Evolutionary conservation across 768 basidiomycete genomes (phyloP), one percentile per base, ranked within the genome.

Genomic region (Naganishia randhawae): DNA sequence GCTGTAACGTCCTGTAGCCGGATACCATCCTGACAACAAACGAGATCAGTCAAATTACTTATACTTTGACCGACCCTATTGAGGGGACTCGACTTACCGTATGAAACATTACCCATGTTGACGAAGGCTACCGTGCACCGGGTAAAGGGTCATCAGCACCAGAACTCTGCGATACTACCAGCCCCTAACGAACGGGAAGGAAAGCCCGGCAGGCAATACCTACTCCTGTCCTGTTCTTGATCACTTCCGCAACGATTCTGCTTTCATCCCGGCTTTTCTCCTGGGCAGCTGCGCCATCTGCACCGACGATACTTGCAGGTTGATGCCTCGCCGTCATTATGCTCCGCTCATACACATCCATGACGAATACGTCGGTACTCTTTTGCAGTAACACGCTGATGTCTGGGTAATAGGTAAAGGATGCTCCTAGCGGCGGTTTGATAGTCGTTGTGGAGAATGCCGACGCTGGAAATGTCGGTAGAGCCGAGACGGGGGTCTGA

Each of bases 161-260:
- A n/a, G n/a, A n/a, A n/a, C n/a, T n/a, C n/a, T n/a, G n/a, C n/a
- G n/a, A n/a, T n/a, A n/a, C n/a, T n/a, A n/a, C n/a, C n/a, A n/a
- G n/a, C n/a, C n/a, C n/a, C n/a, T n/a, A n/a, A n/a, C n/a, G n/a
- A n/a, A n/a, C n/a, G n/a, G n/a, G n/a, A n/a, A n/a, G n/a, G n/a
- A n/a, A n/a, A n/a, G n/a, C n/a, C 27, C 37, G 27, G 7, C 16
- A 9, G 7, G 22, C 5, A 22, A 1, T 54, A 67, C 78, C 71
- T 65, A 77, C 78, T 45, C 73, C 72, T 0, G 75, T 69, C 32
- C 73, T 35, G 63, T 74, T 76, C 70, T 77, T 76, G 52, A 78
- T 51, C 3, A 78, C 76, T 65, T 79, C 78, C 4, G 78, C 75
- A 25, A 78, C 68, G 0, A 65, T 71, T 52, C 78, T 75, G 22